phyloP scores from a whole-genome alignment of 2,329 filamentous ascomycete genomes.

The Rugonectria rugulosa region DNA sequence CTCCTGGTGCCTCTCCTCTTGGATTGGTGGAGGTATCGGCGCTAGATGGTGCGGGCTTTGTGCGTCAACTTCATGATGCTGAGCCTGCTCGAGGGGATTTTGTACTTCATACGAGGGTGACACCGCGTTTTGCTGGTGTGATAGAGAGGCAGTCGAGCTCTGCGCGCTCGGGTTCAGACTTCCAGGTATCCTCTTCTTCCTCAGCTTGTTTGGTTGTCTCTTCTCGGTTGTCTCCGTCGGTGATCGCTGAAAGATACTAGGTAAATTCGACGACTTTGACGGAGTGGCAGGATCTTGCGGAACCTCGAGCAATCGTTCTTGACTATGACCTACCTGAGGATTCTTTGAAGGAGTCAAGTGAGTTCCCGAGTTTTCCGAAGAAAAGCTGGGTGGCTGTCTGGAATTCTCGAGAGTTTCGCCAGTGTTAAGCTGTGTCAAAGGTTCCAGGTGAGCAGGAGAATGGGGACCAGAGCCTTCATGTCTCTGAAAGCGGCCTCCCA shows the following conservation, averaged over 20 bases:
- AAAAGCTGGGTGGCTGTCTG: slow-evolving; percentile 41
- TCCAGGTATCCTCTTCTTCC: slow-evolving; percentile 81
- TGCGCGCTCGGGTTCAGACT: slow-evolving; percentile 87
- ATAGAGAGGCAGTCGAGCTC: slow-evolving; percentile 83
- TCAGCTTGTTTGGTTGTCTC: slow-evolving; percentile 86
- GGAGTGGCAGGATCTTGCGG: slow-evolving; percentile 59
- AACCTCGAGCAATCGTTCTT: slow-evolving; percentile 56
- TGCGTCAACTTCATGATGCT: slow-evolving; percentile 28
- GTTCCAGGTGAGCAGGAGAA: slow-evolving; percentile 47
- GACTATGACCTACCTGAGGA: slow-evolving; percentile 53
- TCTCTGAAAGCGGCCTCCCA: slow-evolving; percentile 70
- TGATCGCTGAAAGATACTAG: slow-evolving; percentile 75
- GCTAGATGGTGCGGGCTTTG: slow-evolving; percentile 26
- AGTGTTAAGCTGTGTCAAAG: slow-evolving; percentile 46
- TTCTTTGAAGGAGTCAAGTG: slow-evolving; percentile 40
- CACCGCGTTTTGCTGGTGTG: slow-evolving; percentile 51
- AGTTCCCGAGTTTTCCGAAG: slow-evolving; percentile 38
- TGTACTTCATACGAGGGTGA: slow-evolving; percentile 56
- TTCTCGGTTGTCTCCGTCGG: slow-evolving; percentile 67
- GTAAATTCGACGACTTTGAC: slow-evolving; percentile 71
- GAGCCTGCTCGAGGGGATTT: slow-evolving; percentile 55
- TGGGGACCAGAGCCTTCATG: slow-evolving; percentile 41
- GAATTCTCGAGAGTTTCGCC: slow-evolving; percentile 32
- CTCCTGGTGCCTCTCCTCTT: slow-evolving; percentile 33
- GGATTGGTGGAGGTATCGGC: slow-evolving; percentile 26